Evolutionary conservation across 805 yeast genomes (phyloP), one percentile per base, ranked within the genome.

Genomic region (Starmerella stellata): DNA sequence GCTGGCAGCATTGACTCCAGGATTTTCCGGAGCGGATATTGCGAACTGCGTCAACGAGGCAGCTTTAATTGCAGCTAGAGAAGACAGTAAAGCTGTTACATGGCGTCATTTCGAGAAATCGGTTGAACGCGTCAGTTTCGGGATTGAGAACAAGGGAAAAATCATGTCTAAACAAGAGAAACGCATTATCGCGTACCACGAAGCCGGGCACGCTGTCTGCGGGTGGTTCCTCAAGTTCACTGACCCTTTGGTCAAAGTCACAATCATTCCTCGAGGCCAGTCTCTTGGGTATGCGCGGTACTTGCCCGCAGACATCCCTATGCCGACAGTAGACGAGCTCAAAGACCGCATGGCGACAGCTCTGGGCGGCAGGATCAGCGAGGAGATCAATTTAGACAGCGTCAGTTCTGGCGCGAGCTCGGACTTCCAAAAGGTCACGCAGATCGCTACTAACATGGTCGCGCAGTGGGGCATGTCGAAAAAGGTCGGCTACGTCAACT

Each of bases 201-300:
- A 90, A 59, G 98, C 99, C 3, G 99, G 98, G 3, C 98, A 92
- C 60, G 98, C 99, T 9, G 72, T 90, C 44, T 85, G 96, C 59
- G 98, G 98, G 11, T 90, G 98, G 99, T 83, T 65, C 54, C 68
- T 90, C 52, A 72, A 79, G 57, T 69, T 70, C 58, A 94, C 96
- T 2, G 95, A 87, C 55, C 98, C 98, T 5, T 64, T 92, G 41
- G 66, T 90, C 43, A 90, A 90, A 64, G 98, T 90, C 16, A 81
- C 95, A 14, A 90, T 92, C 51, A 81, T 90, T 44, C 98, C 99
- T 30, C 71, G 96, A 52, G 96, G 96, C 14, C 90, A 78, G 60
- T 94, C 96, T 2, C 66, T 90, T 38, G 99, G 99, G 18, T 90
- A 92, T 57, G 98, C 98, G 1, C 95, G 90, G 57, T 92, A 87